Percentiles rank a stretch among this genome's conserved stretches.
These are phyloP conservation scores for Collybiopsis confluens DNA, from an alignment of 768 basidiomycete genomes.

Conservation along the genomic window DNA sequence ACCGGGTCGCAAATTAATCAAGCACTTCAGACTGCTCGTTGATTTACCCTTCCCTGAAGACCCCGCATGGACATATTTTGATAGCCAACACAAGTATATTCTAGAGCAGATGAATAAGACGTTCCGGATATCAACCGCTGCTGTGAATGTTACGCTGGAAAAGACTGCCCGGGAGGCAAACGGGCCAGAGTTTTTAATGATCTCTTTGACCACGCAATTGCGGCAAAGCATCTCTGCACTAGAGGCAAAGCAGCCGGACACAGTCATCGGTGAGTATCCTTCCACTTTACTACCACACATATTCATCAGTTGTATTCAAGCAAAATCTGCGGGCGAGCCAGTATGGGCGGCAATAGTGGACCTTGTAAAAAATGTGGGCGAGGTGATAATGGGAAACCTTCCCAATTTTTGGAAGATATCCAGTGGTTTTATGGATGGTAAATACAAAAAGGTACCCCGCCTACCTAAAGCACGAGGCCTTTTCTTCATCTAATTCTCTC, in stretches of 20 bases:
- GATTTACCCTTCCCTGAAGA: constrained; percentile 87
- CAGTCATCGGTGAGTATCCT: constrained; percentile 45
- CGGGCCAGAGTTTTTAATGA: constrained; percentile 34
- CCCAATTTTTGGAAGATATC: constrained; percentile 95
- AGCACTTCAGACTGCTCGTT: constrained; percentile 63
- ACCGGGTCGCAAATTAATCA: constrained; percentile 8
- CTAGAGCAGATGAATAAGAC: constrained; percentile 68
- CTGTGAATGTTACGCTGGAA: constrained; percentile 55
- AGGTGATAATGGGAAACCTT: constrained; percentile 76
- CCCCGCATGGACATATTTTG: constrained; percentile 94
- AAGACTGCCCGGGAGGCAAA: constrained; percentile 32
- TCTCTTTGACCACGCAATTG: constrained; percentile 53
- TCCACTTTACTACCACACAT: constrained; percentile 6
- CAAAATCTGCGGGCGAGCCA: constrained; percentile 65
- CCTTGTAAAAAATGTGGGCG: constrained; percentile 84
- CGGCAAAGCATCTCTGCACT: constrained; percentile 54
- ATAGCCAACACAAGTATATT: constrained; percentile 87
- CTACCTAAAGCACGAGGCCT: background rate
- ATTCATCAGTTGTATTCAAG: constrained; percentile 33
- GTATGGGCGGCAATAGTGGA: constrained; percentile 78
- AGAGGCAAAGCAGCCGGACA: constrained; percentile 61
- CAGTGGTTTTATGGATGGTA: constrained; percentile 88
- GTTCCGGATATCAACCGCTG: constrained; percentile 47
- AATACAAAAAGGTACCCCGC: constrained; percentile 81
- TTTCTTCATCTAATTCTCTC: background rate